Conservation (phyloP, 2,329 filamentous ascomycete genomes). For the Fusarium sulawesiense region DNA sequence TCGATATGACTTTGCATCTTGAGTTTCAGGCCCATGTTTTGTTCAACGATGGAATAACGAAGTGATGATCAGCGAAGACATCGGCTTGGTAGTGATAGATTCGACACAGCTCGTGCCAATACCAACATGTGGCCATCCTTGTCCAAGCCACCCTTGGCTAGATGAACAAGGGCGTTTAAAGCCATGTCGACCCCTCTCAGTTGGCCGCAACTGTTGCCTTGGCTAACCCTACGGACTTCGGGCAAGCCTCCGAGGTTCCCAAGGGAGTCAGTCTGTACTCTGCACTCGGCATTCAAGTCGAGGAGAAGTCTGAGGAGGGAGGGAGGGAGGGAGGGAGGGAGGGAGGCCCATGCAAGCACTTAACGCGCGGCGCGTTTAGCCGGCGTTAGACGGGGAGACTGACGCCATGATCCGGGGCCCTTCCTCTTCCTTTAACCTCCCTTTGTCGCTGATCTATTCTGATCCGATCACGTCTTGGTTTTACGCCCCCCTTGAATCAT, state of each 20-base stretch:
- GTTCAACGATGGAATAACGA: neutral
- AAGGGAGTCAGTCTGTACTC: neutral
- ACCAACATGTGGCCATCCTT: neutral
- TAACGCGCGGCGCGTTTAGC: constrained; percentile 36
- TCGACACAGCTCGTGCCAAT: neutral
- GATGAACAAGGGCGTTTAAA: neutral
- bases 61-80: constrained; percentile 2
- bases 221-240: neutral
- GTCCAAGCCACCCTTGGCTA: neutral
- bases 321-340: neutral
- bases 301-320: neutral
- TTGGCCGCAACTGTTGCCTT: neutral
- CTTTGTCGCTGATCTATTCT: constrained; percentile 3
- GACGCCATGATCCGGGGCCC: constrained; percentile 29
- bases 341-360: constrained; percentile 37
- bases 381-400: constrained; percentile 33
- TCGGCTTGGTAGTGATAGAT: neutral
- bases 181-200: neutral
- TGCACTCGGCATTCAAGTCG: neutral
- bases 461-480: constrained; percentile 7
- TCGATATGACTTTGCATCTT: constrained; percentile 8
- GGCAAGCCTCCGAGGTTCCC: neutral
- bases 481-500: constrained; percentile 7
- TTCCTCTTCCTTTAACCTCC: neutral
- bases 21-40: constrained; percentile 18